Evolutionary conservation across 1,139 yeast genomes (phyloP).

Genomic region (Pichia sp.): DNA sequence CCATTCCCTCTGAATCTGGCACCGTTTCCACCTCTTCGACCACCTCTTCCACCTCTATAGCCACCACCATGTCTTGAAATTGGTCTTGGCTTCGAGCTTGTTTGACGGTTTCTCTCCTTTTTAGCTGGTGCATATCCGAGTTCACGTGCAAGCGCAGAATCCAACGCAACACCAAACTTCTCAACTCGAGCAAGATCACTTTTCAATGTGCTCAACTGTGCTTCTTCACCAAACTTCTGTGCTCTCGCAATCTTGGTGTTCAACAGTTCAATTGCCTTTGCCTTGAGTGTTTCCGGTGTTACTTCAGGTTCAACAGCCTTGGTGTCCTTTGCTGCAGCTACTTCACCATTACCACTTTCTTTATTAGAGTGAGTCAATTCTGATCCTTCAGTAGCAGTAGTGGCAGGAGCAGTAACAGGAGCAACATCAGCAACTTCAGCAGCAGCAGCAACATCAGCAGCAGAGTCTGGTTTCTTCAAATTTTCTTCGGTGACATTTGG

Average conservation of each 20-base stretch:
- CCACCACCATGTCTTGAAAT: neutral
- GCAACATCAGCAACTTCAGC: conserved; percentile 16
- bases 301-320: conserved; percentile 30
- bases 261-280: conserved; percentile 60
- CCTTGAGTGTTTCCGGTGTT: conserved; percentile 63
- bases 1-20: no score
- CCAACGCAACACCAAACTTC: conserved; percentile 74
- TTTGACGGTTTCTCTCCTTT: neutral
- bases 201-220: conserved; percentile 39
- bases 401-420: no score
- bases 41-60: neutral
- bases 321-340: conserved; percentile 13
- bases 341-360: conserved; percentile 3
- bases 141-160: conserved; percentile 61
- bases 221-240: conserved; percentile 64
- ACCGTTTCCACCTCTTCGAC: neutral
- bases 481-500: conserved; percentile 14
- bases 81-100: neutral
- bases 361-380: conserved; percentile 6
- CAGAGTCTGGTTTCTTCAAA: conserved; percentile 5
- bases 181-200: conserved; percentile 64
- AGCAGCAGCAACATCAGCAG: conserved; percentile 8
- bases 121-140: conserved; percentile 38
- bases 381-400: conserved; percentile 5
- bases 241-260: conserved; percentile 65